Evolutionary conservation across 805 yeast species (phyloP).

Genomic region (Cyberlindnera lachancei): DNA sequence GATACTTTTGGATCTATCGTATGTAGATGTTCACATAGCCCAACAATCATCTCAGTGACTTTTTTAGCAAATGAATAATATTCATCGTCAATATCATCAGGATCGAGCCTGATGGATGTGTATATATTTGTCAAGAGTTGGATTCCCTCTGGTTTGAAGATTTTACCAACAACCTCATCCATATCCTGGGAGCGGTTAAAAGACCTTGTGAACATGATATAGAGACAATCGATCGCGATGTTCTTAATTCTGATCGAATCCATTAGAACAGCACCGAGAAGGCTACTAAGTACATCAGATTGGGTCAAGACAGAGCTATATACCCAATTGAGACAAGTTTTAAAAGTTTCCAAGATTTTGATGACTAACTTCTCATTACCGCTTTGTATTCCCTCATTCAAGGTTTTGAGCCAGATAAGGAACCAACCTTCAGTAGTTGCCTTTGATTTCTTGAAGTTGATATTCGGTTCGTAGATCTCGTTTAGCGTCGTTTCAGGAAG

Average conservation of each 20-base stretch:
- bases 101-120: slow-evolving; percentile 42
- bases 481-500: slow-evolving; percentile 63
- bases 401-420: slow-evolving; percentile 55
- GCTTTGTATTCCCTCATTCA: slow-evolving; percentile 35
- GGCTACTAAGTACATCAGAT: slow-evolving; percentile 56
- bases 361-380: slow-evolving; percentile 45
- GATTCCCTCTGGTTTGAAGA: slow-evolving; percentile 71
- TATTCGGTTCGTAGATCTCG: slow-evolving; percentile 57
- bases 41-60: slow-evolving; percentile 88
- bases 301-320: slow-evolving; percentile 65
- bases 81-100: slow-evolving; percentile 71
- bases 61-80: slow-evolving; percentile 79
- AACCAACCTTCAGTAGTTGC: slow-evolving; percentile 84
- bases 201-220: slow-evolving; percentile 75
- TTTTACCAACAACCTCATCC: slow-evolving; percentile 67
- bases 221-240: slow-evolving; percentile 85
- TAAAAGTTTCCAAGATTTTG: slow-evolving; percentile 71
- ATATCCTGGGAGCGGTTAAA: slow-evolving; percentile 64
- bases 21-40: slow-evolving; percentile 71
- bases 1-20: slow-evolving; percentile 37
- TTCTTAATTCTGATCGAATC: slow-evolving; percentile 65
- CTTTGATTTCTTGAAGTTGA: slow-evolving; percentile 55
- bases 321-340: slow-evolving; percentile 89
- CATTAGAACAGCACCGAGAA: slow-evolving; percentile 52
- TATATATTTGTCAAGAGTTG: slow-evolving; percentile 59